phyloP scores from a whole-genome alignment of 1,284 basidiomycete species.

The Thelephora terrestris region DNA sequence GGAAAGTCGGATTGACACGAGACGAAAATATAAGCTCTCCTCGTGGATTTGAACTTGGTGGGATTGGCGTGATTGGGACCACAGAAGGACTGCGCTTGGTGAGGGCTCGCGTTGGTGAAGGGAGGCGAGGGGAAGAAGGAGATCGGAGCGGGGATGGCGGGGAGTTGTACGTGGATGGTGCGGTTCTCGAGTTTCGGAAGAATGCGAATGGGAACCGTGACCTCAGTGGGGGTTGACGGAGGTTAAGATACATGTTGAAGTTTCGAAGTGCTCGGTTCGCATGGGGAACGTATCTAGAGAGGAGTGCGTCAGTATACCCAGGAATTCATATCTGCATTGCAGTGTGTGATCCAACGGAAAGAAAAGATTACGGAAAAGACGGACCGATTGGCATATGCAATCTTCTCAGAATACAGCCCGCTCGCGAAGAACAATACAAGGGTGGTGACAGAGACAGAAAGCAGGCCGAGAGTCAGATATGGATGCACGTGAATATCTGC shows the following conservation, averaged over 20 bases:
- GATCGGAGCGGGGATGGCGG: slow-evolving; percentile 20
- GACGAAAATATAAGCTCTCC: slow-evolving; percentile 96
- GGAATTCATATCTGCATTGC: background rate
- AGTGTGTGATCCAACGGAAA: background rate
- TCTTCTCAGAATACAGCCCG: slow-evolving; percentile 94
- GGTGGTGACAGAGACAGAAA: slow-evolving; percentile 83
- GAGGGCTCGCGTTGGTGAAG: slow-evolving; percentile 27
- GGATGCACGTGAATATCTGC: slow-evolving; percentile 40
- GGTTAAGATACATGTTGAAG: slow-evolving; percentile 96
- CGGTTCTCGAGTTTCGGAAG: slow-evolving; percentile 42
- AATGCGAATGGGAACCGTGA: slow-evolving; percentile 49
- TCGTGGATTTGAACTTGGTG: slow-evolving; percentile 81
- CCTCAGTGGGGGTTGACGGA: slow-evolving; percentile 64
- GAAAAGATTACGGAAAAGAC: slow-evolving; percentile 19
- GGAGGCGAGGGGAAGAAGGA: slow-evolving; percentile 24
- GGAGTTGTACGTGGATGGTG: slow-evolving; percentile 19
- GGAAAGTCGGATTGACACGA: slow-evolving; percentile 73
- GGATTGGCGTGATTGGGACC: slow-evolving; percentile 69
- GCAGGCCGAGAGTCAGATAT: slow-evolving; percentile 64
- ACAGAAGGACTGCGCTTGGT: slow-evolving; percentile 23
- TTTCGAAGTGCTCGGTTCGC: slow-evolving; percentile 86
- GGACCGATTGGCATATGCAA: slow-evolving; percentile 91
- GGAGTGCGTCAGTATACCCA: slow-evolving; percentile 9
- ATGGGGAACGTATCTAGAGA: slow-evolving; percentile 84
- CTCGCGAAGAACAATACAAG: slow-evolving; percentile 93